Conservation (phyloP, 176 grass and related monocot genomes). For the Phragmites australis region DNA sequence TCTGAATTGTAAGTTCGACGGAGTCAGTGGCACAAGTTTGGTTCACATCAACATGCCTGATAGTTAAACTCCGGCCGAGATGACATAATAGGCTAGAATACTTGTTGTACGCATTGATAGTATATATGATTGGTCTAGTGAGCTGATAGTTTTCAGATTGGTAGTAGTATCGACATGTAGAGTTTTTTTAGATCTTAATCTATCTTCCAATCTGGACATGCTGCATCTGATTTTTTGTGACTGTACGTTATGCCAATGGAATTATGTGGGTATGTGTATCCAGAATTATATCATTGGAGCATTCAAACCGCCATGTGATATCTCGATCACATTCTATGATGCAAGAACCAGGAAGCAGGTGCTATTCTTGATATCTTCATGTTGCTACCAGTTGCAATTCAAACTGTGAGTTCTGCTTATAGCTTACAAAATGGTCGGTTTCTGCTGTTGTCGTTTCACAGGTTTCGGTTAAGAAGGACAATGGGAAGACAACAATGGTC, state of each 20-base stretch:
- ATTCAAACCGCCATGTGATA: constrained; percentile 79
- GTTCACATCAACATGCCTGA: not conserved
- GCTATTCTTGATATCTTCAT: constrained; percentile 7
- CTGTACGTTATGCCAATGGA: not conserved
- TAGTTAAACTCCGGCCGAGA: not conserved
- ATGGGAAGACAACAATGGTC: constrained; percentile 66
- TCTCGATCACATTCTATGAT: constrained; percentile 70
- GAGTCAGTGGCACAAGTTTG: not conserved
- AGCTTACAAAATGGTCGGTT: constrained; percentile 20
- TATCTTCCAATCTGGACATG: not conserved
- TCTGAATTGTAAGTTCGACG: not conserved
- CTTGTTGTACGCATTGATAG: not conserved
- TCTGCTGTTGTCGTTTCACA: constrained; percentile 31
- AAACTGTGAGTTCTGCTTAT: not conserved
- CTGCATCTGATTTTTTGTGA: not conserved
- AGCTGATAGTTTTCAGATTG: not conserved
- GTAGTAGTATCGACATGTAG: not conserved
- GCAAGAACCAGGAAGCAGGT: constrained; percentile 74
- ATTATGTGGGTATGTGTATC: not conserved
- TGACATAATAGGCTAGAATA: not conserved
- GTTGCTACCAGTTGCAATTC: not conserved
- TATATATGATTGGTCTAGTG: not conserved
- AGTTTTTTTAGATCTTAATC: not conserved
- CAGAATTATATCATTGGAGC: constrained; percentile 91
- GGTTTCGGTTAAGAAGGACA: constrained; percentile 78